phyloP scores from a whole-genome alignment of 106 monocot genomes.

The Allium sativum region DNA sequence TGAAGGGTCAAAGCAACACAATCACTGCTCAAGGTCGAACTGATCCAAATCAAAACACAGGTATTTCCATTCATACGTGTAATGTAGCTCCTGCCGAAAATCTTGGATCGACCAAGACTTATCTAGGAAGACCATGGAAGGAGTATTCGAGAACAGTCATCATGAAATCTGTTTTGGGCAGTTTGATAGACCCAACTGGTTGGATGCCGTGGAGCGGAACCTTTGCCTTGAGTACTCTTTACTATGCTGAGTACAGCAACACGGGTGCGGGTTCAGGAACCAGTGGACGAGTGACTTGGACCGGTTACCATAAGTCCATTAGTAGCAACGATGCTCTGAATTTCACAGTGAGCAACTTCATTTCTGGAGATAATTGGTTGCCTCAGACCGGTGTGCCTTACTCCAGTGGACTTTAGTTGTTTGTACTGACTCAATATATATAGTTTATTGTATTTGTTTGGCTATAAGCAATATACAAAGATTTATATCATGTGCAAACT shows the following conservation, averaged over 20 bases:
- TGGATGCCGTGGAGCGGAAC: slow-evolving; percentile 47
- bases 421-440: not conserved
- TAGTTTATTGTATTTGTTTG: not conserved
- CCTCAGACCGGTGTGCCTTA: slow-evolving; percentile 20
- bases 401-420: slow-evolving; percentile 12
- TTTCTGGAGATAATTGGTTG: slow-evolving; percentile 34
- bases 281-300: slow-evolving; percentile 29
- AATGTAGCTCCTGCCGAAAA: slow-evolving; percentile 28
- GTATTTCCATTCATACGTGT: slow-evolving; percentile 52
- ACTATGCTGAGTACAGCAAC: slow-evolving; percentile 49
- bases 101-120: slow-evolving; percentile 27
- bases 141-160: slow-evolving; percentile 57
- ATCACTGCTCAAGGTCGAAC: slow-evolving; percentile 47
- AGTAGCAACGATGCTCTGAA: slow-evolving; percentile 26
- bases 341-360: slow-evolving; percentile 36
- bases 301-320: slow-evolving; percentile 37
- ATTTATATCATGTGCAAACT: too few relatives aligned
- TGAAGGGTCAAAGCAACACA: slow-evolving; percentile 44
- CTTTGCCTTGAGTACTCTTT: slow-evolving; percentile 24
- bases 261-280: slow-evolving; percentile 26
- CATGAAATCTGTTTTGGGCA: slow-evolving; percentile 53
- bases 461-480: too few relatives aligned
- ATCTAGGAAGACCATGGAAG: slow-evolving; percentile 71
- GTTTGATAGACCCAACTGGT: slow-evolving; percentile 48
- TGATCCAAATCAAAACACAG: slow-evolving; percentile 48